phyloP scores from a whole-genome alignment of 306 rosid genomes.

The Arachis hypogaea region DNA sequence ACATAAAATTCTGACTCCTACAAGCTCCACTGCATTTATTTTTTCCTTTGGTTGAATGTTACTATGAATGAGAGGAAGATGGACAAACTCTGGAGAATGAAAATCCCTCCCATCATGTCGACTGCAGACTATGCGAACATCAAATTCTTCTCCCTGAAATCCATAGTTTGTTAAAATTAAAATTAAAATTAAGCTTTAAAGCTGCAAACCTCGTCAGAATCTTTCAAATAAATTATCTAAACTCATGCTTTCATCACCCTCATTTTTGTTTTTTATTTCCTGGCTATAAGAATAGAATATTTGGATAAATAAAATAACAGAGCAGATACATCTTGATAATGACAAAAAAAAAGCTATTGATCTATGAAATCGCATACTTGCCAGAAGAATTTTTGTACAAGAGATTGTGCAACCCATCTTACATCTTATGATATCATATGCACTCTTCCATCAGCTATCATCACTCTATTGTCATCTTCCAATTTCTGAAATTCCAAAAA shows the following conservation, averaged over 20 bases:
- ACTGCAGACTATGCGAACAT: constrained; percentile 18
- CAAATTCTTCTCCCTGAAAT: constrained; percentile 50
- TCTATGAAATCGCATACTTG: constrained; percentile 33
- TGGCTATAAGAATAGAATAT: neutral
- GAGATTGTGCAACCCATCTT: constrained; percentile 28
- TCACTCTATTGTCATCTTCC: constrained; percentile 86
- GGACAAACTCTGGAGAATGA: constrained; percentile 3
- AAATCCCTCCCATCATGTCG: constrained; percentile 7
- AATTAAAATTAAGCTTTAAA: neutral
- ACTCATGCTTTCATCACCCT: neutral
- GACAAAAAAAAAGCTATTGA: constrained; percentile 12
- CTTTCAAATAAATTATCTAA: neutral
- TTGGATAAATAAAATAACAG: neutral
- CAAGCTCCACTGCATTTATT: constrained; percentile 16
- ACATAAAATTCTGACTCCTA: constrained; percentile 16
- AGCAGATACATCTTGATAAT: neutral
- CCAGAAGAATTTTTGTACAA: constrained; percentile 22
- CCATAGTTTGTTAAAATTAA: neutral
- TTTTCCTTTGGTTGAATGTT: constrained; percentile 9
- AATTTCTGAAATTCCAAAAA: constrained; percentile 64
- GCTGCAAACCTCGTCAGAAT: constrained; percentile 1
- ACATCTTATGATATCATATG: constrained; percentile 67
- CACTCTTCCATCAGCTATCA: constrained; percentile 74
- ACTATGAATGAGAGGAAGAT: neutral
- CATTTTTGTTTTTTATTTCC: constrained; percentile 6